phyloP scores from a whole-genome alignment of 2,329 filamentous ascomycete species.

The Simplicillium aogashimaense region DNA sequence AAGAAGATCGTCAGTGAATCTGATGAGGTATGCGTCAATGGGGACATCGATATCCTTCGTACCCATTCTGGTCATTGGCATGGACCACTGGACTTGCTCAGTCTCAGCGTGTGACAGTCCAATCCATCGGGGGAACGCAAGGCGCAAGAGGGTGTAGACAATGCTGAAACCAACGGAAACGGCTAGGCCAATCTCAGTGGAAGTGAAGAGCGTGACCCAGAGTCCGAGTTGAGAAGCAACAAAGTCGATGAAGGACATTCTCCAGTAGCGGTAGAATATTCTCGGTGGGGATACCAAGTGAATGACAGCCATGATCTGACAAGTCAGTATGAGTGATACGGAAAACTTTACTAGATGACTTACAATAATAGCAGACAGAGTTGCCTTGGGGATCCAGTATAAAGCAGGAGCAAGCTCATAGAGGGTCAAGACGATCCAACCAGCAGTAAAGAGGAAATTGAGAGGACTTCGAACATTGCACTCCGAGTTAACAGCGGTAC shows the following conservation, averaged over 20 bases:
- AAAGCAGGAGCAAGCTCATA: conserved; percentile 51
- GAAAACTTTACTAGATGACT: conserved; percentile 7
- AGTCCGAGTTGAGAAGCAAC: conserved; percentile 53
- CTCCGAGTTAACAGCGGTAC: conserved; percentile 57
- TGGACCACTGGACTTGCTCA: conserved; percentile 18
- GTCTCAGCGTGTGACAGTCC: conserved; percentile 17
- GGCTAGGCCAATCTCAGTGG: conserved; percentile 50
- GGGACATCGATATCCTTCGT: conserved; percentile 19
- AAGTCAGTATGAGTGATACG: background rate
- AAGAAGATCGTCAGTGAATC: conserved; percentile 46
- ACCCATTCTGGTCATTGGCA: conserved; percentile 9
- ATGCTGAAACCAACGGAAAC: conserved; percentile 53
- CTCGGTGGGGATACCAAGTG: conserved; percentile 48
- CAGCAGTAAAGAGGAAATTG: conserved; percentile 49
- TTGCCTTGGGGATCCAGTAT: conserved; percentile 60
- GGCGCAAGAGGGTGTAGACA: conserved; percentile 47
- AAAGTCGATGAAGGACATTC: conserved; percentile 54
- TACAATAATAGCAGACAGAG: conserved; percentile 52
- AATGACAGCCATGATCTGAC: conserved; percentile 51
- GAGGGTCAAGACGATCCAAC: conserved; percentile 50
- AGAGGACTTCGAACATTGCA: conserved; percentile 53
- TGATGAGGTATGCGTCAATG: conserved; percentile 43
- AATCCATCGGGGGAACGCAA: conserved; percentile 41
- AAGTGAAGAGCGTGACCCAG: conserved; percentile 53
- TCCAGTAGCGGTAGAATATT: conserved; percentile 55